Conservation (phyloP, 225 moss, liverwort and hornwort genomes). For the Rhytidiadelphus loreus region DNA sequence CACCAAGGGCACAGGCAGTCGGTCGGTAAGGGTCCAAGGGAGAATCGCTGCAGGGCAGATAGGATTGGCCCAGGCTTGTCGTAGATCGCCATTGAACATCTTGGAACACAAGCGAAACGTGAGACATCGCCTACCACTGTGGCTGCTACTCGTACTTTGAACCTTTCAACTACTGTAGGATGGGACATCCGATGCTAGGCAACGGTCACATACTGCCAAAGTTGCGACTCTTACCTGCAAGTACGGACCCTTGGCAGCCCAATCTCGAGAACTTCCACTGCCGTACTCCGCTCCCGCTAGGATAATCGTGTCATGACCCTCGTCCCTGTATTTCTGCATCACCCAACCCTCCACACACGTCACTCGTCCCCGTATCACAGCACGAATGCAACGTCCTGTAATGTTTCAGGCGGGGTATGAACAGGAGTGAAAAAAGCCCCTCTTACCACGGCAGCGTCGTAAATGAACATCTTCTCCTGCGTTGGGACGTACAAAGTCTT, state of each 20-base stretch:
- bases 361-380: background rate
- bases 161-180: background rate
- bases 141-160: background rate
- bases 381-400: background rate
- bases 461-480: slow-evolving; percentile 68
- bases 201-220: background rate
- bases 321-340: slow-evolving; percentile 73
- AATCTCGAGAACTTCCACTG: slow-evolving; percentile 97
- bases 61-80: background rate
- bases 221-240: slow-evolving; percentile 34
- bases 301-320: slow-evolving; percentile 64
- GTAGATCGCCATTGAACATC: background rate
- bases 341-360: background rate
- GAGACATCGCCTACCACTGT: background rate
- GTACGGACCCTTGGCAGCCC: slow-evolving; percentile 96
- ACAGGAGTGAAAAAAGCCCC: background rate
- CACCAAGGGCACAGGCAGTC: background rate
- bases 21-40: background rate
- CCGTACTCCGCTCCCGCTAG: slow-evolving; percentile 95
- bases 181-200: background rate
- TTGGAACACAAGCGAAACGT: background rate
- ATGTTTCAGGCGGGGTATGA: background rate
- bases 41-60: background rate
- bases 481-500: slow-evolving; percentile 76
- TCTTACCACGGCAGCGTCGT: slow-evolving; percentile 76